A percentile compares a stretch with the other conserved stretches of the same genome.
phyloP scores from a whole-genome alignment of 2,329 filamentous ascomycete genomes.

The Colletotrichum sp. region DNA sequence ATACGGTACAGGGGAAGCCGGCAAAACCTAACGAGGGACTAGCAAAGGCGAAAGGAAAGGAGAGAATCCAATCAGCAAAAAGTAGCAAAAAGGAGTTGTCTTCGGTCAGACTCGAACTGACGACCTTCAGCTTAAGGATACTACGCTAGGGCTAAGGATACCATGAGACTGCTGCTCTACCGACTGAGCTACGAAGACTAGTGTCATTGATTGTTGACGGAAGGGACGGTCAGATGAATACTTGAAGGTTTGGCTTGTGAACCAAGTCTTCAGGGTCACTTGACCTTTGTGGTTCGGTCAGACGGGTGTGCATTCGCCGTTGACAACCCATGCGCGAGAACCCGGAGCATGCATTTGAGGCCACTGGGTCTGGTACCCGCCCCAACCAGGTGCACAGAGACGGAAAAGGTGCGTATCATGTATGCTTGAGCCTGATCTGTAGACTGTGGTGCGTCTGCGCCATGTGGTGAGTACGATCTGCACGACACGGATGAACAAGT shows the following conservation, averaged over 20 bases:
- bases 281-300: neutral
- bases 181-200: neutral
- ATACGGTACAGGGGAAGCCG: no score
- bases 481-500: neutral
- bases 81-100: neutral
- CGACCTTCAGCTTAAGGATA: neutral
- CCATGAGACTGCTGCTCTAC: neutral
- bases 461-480: neutral
- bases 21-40: fast-evolving
- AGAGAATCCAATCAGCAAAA: neutral
- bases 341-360: neutral
- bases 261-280: neutral
- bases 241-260: neutral
- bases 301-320: neutral
- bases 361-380: no score
- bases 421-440: no score
- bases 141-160: no score
- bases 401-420: no score
- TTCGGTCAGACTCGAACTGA: neutral
- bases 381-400: no score
- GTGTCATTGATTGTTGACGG: neutral
- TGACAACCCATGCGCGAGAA: neutral
- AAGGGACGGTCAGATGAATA: neutral
- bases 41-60: no score
- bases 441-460: no score